Conservation (phyloP, 306 rosid species). For the Trifolium dubium region DNA sequence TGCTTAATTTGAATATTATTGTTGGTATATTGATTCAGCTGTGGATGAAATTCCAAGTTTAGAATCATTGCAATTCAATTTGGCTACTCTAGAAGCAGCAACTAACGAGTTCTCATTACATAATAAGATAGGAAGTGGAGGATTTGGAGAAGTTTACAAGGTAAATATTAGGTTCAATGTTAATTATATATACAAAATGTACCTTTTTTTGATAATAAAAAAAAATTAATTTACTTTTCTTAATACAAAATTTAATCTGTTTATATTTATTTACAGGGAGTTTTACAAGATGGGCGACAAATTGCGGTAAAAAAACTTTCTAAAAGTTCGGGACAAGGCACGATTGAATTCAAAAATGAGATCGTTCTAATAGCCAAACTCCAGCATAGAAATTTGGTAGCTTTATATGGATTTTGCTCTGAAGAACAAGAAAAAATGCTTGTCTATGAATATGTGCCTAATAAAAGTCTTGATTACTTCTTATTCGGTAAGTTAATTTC, state of each 20-base stretch:
- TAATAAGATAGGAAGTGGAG: conserved; percentile 7
- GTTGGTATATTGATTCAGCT: neutral
- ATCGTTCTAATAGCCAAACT: conserved; percentile 37
- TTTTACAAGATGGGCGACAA: neutral
- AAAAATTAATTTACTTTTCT: neutral
- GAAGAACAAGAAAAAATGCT: conserved; percentile 40
- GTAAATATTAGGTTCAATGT: neutral
- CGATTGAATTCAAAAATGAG: conserved; percentile 31
- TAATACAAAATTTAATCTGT: too few relatives aligned
- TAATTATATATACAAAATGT: neutral
- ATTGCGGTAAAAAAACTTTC: conserved; percentile 5
- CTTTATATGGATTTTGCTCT: conserved; percentile 42
- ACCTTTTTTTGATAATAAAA: too few relatives aligned
- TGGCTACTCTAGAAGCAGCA: neutral
- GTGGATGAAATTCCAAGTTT: neutral
- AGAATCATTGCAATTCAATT: conserved; percentile 18
- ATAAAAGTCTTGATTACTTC: conserved; percentile 44
- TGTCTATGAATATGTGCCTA: conserved; percentile 43
- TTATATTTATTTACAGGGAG: neutral
- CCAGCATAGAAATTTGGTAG: conserved; percentile 45
- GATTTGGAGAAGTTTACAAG: conserved; percentile 19
- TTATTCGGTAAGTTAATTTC: conserved; percentile 41
- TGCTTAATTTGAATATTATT: neutral
- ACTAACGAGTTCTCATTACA: neutral
- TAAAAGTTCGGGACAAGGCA: conserved; percentile 37